These are phyloP conservation scores for Geoglossum glabrum DNA, from an alignment of 495 filamentous ascomycete genomes.

Conservation along the genomic window DNA sequence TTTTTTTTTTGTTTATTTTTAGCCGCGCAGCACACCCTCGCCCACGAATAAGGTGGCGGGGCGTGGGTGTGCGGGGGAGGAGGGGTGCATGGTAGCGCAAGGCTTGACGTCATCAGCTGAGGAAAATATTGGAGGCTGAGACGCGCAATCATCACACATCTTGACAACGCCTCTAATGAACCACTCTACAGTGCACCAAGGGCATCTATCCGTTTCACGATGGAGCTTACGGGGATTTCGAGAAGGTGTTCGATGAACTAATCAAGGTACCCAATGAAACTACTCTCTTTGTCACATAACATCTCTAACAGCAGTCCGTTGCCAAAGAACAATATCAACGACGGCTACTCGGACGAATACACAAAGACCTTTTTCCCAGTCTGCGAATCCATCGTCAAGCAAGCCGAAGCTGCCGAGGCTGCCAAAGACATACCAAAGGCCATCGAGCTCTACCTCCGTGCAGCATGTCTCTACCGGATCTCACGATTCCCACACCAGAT, in stretches of 20 bases:
- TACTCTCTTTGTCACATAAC: no score
- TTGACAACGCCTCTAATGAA: no score
- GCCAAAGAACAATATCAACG: constrained; percentile 33
- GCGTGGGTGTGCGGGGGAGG: background rate
- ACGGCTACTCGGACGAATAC: constrained; percentile 42
- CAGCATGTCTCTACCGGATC: constrained; percentile 53
- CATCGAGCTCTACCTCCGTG: constrained; percentile 43
- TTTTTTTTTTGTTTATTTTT: no score
- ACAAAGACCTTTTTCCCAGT: constrained; percentile 39
- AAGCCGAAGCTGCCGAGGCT: constrained; percentile 26
- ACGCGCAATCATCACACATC: no score
- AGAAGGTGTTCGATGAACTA: constrained; percentile 44
- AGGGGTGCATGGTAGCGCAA: background rate
- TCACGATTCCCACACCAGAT: constrained; percentile 45
- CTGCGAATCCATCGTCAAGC: constrained; percentile 29
- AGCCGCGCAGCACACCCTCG: no score
- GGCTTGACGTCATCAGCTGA: background rate
- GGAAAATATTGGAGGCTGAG: constrained; percentile 6
- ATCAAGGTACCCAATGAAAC: constrained; percentile 26
- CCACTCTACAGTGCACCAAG: constrained; percentile 27
- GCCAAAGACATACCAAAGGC: constrained; percentile 28
- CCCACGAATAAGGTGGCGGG: background rate
- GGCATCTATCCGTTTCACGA: constrained; percentile 68
- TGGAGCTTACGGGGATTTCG: constrained; percentile 46
- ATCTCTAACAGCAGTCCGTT: background rate